Percentiles rank a stretch among this genome's conserved stretches.
Evolutionary conservation across 2,329 filamentous ascomycete species (phyloP).

Genomic region (Alternaria sp.): DNA sequence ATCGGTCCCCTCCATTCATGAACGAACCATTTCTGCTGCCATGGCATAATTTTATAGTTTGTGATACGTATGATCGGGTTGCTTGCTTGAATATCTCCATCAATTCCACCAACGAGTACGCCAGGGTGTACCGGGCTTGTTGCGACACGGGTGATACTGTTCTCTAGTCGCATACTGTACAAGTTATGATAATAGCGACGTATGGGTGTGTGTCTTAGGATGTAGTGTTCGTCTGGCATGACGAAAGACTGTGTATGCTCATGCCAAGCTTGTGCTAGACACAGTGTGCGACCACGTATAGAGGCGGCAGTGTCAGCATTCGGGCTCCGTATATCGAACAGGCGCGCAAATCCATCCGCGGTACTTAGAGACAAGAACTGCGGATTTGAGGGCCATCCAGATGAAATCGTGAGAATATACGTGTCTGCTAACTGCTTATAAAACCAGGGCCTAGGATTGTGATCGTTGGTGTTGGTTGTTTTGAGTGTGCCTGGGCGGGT

Average conservation of each 20-base stretch:
- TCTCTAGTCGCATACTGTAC: constrained; percentile 49
- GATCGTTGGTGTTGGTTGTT: neutral
- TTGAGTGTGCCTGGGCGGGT: constrained; percentile 48
- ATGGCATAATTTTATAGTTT: constrained; percentile 60
- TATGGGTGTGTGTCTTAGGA: constrained; percentile 58
- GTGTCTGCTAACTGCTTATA: constrained; percentile 56
- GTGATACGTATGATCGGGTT: constrained; percentile 63
- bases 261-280: constrained; percentile 61
- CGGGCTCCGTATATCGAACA: constrained; percentile 63
- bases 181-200: constrained; percentile 62
- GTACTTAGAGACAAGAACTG: constrained; percentile 62
- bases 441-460: constrained; percentile 52
- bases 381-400: constrained; percentile 64
- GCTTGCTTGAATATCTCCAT: constrained; percentile 60
- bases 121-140: constrained; percentile 64
- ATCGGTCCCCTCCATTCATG: constrained; percentile 62
- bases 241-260: constrained; percentile 64
- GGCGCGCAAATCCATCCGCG: constrained; percentile 63
- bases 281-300: constrained; percentile 60
- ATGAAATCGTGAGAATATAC: constrained; percentile 58
- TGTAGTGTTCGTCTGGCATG: constrained; percentile 64
- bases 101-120: constrained; percentile 61
- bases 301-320: constrained; percentile 56
- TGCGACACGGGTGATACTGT: constrained; percentile 54
- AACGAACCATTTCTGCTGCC: constrained; percentile 65